Conservation (phyloP, 139 green algal genomes). For the Chloropicon primus region DNA sequence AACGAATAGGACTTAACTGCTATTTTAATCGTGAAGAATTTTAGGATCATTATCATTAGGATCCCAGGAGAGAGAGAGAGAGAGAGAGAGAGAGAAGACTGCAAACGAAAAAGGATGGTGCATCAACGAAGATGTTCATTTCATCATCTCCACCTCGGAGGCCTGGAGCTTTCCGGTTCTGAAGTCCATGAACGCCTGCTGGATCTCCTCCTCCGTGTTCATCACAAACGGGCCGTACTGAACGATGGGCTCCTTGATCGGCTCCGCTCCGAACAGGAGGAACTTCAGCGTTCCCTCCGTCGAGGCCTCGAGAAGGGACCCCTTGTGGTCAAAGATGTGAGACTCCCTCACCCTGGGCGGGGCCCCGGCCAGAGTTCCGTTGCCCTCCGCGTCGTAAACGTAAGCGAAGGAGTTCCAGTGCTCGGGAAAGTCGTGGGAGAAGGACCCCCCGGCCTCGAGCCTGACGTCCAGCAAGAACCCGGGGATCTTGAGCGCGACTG, state of each 20-base stretch:
- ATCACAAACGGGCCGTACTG: conserved; percentile 79
- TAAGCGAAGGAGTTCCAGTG: conserved; percentile 3
- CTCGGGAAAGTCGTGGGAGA: not conserved
- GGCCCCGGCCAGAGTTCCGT: not conserved
- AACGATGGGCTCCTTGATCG: conserved; percentile 77
- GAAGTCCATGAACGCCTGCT: conserved; percentile 60
- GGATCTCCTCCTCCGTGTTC: conserved; percentile 62
- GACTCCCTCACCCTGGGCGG: not conserved
- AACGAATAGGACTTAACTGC: no score
- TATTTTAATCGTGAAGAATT: no score
- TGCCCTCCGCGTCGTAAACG: not conserved
- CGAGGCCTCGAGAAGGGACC: not conserved
- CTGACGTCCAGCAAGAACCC: conserved; percentile 5
- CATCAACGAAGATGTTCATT: no score
- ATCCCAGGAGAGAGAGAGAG: not conserved
- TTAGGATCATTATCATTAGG: no score
- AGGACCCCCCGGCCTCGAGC: not conserved
- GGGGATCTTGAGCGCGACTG: not conserved
- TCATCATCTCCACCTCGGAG: not conserved
- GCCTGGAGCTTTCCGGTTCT: conserved; percentile 25
- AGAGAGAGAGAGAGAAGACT: no score
- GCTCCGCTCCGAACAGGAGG: conserved; percentile 59
- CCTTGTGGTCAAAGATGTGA: not conserved
- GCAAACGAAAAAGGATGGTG: no score
- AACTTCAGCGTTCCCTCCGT: conserved; percentile 40